A percentile compares a stretch with the other conserved stretches of the same genome.
Evolutionary conservation across 164 flowering plant species (phyloP).

Genomic region (Stephania yunnanensis): DNA sequence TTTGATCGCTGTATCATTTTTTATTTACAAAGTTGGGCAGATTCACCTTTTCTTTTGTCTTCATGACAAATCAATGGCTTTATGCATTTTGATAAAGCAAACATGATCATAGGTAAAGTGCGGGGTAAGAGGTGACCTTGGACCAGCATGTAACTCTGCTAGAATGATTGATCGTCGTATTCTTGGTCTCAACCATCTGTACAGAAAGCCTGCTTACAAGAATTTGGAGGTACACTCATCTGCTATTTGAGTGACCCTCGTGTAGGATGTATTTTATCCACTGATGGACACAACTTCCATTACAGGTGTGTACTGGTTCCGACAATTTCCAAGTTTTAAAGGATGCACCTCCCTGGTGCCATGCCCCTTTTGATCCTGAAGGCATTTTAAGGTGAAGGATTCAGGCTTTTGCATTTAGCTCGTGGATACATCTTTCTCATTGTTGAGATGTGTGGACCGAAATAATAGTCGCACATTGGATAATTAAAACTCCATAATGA

Average conservation of each 20-base stretch:
- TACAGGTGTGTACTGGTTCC: constrained; percentile 50
- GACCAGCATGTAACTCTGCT: constrained; percentile 75
- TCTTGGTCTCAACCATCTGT: constrained; percentile 54
- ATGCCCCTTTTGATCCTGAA: constrained; percentile 80
- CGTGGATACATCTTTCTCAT: neutral
- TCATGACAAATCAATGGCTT: neutral
- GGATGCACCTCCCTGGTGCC: constrained; percentile 62
- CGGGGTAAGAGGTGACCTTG: constrained; percentile 55
- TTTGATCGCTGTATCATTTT: neutral
- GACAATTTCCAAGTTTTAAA: constrained; percentile 27
- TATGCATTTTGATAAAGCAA: neutral
- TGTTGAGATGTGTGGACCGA: no score
- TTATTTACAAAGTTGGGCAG: neutral
- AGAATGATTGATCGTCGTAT: constrained; percentile 66
- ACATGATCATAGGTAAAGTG: constrained; percentile 49
- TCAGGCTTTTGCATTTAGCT: neutral
- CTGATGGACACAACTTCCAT: constrained; percentile 6
- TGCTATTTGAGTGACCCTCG: neutral
- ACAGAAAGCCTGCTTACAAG: constrained; percentile 51
- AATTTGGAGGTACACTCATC: constrained; percentile 47
- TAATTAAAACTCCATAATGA: no score
- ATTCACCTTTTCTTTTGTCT: neutral
- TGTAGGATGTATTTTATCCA: neutral
- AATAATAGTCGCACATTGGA: no score
- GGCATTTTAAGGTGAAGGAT: constrained; percentile 61